These are phyloP conservation scores for Xylaria sp. DNA, from an alignment of 2,329 filamentous ascomycete genomes.

Conservation along the genomic window DNA sequence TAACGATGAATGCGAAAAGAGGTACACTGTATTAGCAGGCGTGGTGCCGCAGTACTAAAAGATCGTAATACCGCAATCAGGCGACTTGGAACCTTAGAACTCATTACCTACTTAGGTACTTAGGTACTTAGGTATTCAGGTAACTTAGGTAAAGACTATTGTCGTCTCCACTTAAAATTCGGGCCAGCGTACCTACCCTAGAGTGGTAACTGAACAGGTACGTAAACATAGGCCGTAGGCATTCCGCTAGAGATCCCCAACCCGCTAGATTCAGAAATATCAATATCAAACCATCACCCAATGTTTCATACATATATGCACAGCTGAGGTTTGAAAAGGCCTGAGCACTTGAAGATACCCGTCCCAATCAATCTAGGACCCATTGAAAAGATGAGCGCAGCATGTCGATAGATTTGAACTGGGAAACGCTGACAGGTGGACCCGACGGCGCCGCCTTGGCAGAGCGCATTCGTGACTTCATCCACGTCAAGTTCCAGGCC, in stretches of 20 bases:
- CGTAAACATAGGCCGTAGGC: too few relatives aligned
- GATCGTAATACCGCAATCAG: too few relatives aligned
- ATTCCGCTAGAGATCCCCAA: too few relatives aligned
- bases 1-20: background rate
- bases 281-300: background rate
- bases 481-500: conserved; percentile 94
- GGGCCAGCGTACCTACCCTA: background rate
- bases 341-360: background rate
- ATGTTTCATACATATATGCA: background rate
- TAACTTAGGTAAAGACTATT: background rate
- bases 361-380: background rate
- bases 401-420: conserved; percentile 99
- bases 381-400: conserved; percentile 6
- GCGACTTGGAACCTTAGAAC: too few relatives aligned
- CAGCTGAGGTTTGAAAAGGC: background rate
- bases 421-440: conserved; percentile 89
- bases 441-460: conserved; percentile 85
- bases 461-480: conserved; percentile 86
- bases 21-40: too few relatives aligned
- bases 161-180: background rate
- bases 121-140: too few relatives aligned
- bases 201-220: background rate
- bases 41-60: background rate
- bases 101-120: too few relatives aligned
- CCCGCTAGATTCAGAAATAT: too few relatives aligned